Percentiles rank a stretch among this genome's conserved stretches.
These are phyloP conservation scores for Zygotorulaspora sp. DNA, from an alignment of 805 yeast species.

Conservation along the genomic window DNA sequence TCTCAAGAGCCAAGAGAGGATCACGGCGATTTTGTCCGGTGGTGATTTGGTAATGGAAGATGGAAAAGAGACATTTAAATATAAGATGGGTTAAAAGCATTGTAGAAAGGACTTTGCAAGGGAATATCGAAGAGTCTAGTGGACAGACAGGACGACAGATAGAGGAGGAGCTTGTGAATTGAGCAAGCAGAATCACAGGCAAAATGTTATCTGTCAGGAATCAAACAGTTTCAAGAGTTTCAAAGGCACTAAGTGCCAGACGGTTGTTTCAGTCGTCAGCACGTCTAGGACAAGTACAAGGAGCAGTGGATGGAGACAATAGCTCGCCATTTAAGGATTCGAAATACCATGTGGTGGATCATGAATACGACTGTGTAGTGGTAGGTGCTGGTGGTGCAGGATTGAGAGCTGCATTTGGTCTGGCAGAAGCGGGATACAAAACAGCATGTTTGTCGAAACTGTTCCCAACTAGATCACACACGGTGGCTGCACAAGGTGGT, in stretches of 20 bases:
- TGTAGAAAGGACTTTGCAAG: no score
- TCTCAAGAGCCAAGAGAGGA: no score
- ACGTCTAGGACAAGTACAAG: conserved; percentile 26
- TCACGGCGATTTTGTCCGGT: no score
- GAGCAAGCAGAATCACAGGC: no score
- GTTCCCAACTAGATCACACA: conserved; percentile 97
- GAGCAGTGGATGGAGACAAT: conserved; percentile 47
- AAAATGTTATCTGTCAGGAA: conserved; percentile 15
- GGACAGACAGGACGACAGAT: no score
- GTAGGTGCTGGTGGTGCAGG: conserved; percentile 99
- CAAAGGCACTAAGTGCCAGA: conserved; percentile 7
- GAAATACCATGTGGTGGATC: conserved; percentile 90
- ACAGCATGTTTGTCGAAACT: conserved; percentile 96
- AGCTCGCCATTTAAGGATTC: conserved; percentile 32
- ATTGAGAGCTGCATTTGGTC: conserved; percentile 95
- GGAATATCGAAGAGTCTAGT: no score
- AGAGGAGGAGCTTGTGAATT: no score
- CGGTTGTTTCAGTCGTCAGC: conserved; percentile 10
- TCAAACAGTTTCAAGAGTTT: conserved; percentile 7
- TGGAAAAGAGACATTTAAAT: not conserved
- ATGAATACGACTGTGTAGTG: conserved; percentile 96
- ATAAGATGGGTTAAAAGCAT: no score
- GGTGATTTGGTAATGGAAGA: no score
- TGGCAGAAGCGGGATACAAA: conserved; percentile 94
- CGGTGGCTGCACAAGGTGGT: conserved; percentile 99